Base-by-base conservation (phyloP, 768 basidiomycete species). In the Crepidotus variabilis region DNA sequence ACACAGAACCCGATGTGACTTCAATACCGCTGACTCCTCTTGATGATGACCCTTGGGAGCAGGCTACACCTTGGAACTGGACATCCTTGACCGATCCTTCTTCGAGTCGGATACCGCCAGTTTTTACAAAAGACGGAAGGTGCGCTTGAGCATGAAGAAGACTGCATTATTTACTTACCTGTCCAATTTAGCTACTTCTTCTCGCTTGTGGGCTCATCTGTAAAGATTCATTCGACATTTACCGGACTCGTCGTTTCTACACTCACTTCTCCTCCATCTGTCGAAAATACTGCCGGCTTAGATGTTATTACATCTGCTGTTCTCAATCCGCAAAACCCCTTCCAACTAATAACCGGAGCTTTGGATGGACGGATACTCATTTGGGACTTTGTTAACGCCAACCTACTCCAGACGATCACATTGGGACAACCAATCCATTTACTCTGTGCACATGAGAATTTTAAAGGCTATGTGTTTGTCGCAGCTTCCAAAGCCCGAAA, bases 351-450 rank as follows among this genome's bases (percentile, higher is more conserved):
- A 60, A 93, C 93, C 10, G 87, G 85, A 49, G 91, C 92, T 7
- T 64, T 86, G 57, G 89, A 94, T 62, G 96, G 94, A n/a, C 80
- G 78, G 34, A 71, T 98, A 59, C 83, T 90, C 67, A 73, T 97
- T 22, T 99, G 97, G 97, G 94, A 98, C 72, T 95, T 90, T 69
- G 73, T 95, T 35, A 94, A 97, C 57, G 94, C 87, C 5, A 75
- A 78, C 7, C 72, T 97, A 10, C 74, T 98, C 57, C 84, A 86
- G 58, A 90, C 87, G 1, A 81, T 97, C 59, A 78, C 83, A 55
- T 65, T 93, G 46, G 78, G 78, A 24, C 82, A 88, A 57, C 84
- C 88, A 13, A 85, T 95, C 61, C 80, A 83, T 60, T 79, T 82
- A 62, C 71, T 94, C 53, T 87, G 88, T 57, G 83, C 82, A 0